A percentile compares a stretch with the other conserved stretches of the same genome.
Evolutionary conservation across 2,329 filamentous ascomycete genomes (phyloP).

Genomic region (Plectosphaerella cucumerina): DNA sequence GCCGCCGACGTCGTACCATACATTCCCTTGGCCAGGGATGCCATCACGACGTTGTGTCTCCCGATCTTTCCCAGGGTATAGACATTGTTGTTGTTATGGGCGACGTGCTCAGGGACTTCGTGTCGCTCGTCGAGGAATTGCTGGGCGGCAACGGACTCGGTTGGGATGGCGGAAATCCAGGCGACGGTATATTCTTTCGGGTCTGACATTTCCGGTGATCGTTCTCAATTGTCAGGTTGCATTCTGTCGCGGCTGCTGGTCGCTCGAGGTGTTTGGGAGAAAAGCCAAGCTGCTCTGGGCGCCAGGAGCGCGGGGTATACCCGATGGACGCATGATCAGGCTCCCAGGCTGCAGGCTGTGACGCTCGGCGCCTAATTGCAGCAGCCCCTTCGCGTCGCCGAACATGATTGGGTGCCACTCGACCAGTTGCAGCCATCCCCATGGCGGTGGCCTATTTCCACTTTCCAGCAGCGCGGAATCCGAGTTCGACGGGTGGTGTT

Average conservation of each 20-base stretch:
- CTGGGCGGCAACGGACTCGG: conserved; percentile 31
- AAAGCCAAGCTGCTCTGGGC: background rate
- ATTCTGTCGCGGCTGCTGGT: background rate
- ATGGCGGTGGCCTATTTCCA: background rate
- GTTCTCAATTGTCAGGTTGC: background rate
- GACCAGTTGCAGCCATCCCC: background rate
- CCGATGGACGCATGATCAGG: background rate
- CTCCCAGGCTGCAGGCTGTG: background rate
- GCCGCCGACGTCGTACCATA: conserved; percentile 25
- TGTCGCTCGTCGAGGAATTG: conserved; percentile 34
- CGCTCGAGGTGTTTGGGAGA: background rate
- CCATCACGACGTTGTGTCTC: conserved; percentile 27
- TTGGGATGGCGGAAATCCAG: conserved; percentile 37
- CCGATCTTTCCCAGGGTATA: conserved; percentile 25
- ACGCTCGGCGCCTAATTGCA: background rate
- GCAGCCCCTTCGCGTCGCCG: background rate
- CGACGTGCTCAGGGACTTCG: conserved; percentile 15
- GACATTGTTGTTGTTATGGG: conserved; percentile 11
- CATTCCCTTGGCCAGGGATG: conserved; percentile 21
- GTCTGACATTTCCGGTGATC: background rate
- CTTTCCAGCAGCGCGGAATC: background rate
- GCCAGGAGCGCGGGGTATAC: background rate
- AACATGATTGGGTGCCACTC: background rate
- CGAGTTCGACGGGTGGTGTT: background rate
- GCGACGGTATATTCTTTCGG: conserved; percentile 30